Conservation (phyloP, 75 land plant genomes). For the Isoetes taiwanensis region DNA sequence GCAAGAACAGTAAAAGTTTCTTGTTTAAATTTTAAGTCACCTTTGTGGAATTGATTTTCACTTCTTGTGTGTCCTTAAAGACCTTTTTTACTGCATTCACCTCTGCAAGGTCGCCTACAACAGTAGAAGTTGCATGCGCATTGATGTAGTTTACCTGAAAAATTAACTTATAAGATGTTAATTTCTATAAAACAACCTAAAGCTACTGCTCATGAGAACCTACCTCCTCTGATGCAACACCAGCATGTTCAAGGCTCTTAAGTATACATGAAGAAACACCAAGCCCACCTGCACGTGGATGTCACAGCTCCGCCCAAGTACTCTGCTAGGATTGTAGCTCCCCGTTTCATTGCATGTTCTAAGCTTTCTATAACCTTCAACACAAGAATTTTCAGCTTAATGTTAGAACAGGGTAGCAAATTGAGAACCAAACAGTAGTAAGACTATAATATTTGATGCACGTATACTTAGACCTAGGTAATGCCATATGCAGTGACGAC, state of each 20-base stretch:
- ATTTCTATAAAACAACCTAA: background rate
- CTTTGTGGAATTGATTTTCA: slow-evolving; percentile 1
- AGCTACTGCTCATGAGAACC: background rate
- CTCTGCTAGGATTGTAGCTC: slow-evolving; percentile 39
- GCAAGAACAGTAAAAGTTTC: too few species aligned
- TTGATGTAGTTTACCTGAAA: slow-evolving; percentile 4
- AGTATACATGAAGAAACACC: slow-evolving; percentile 36
- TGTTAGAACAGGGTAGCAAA: too few species aligned
- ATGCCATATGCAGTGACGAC: background rate
- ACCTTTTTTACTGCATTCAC: slow-evolving; percentile 1
- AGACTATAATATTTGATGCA: background rate
- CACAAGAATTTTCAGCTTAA: background rate
- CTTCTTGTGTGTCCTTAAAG: background rate
- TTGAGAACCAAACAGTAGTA: background rate
- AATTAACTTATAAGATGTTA: too few species aligned
- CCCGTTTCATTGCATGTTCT: slow-evolving; percentile 40
- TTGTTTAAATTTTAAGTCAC: too few species aligned
- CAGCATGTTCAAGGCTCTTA: slow-evolving; percentile 28
- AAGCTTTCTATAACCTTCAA: slow-evolving; percentile 43
- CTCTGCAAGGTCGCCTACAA: slow-evolving; percentile 2
- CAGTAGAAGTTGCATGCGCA: background rate
- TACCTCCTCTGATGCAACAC: slow-evolving; percentile 44
- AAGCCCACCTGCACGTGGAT: slow-evolving; percentile 39
- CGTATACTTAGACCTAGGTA: background rate
- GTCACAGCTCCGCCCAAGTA: slow-evolving; percentile 37